Evolutionary conservation across 2,329 filamentous ascomycete species (phyloP).

Genomic region (Botrytis pseudocinerea): DNA sequence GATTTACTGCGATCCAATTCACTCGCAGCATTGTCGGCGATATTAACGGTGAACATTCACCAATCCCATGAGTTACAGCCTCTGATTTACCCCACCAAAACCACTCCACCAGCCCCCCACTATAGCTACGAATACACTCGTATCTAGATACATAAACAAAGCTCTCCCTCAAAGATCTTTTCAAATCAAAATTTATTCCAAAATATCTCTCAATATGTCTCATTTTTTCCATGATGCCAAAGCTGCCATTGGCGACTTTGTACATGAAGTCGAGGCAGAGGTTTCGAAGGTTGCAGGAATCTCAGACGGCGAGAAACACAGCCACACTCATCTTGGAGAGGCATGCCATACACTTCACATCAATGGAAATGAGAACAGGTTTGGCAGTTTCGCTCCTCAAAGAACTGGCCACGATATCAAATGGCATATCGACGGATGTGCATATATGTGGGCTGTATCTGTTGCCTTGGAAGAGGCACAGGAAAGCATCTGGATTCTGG

Average conservation of each 20-base stretch:
- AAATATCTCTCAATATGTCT: conserved; percentile 28
- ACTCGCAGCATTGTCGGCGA: neutral
- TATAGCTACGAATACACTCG: conserved; percentile 4
- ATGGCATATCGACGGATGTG: conserved; percentile 84
- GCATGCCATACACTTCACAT: conserved; percentile 46
- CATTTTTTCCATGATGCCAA: conserved; percentile 29
- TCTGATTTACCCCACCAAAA: conserved; percentile 6
- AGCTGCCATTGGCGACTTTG: conserved; percentile 28
- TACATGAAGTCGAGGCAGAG: conserved; percentile 29
- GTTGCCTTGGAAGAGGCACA: conserved; percentile 74
- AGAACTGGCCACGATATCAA: conserved; percentile 72
- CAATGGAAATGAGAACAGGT: conserved; percentile 53
- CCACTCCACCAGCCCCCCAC: conserved; percentile 10
- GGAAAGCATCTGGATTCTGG: conserved; percentile 74
- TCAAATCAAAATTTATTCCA: neutral
- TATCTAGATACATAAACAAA: conserved; percentile 14
- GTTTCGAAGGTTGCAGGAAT: conserved; percentile 37
- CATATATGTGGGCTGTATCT: conserved; percentile 84
- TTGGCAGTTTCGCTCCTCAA: conserved; percentile 70
- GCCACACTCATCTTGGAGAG: conserved; percentile 47
- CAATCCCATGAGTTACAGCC: neutral
- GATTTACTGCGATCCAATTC: neutral
- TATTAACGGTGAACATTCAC: conserved; percentile 17
- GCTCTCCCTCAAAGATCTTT: neutral
- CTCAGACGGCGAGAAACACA: conserved; percentile 43